Conservation (phyloP, 805 yeast species). For the Metschnikowia aberdeeniae region DNA sequence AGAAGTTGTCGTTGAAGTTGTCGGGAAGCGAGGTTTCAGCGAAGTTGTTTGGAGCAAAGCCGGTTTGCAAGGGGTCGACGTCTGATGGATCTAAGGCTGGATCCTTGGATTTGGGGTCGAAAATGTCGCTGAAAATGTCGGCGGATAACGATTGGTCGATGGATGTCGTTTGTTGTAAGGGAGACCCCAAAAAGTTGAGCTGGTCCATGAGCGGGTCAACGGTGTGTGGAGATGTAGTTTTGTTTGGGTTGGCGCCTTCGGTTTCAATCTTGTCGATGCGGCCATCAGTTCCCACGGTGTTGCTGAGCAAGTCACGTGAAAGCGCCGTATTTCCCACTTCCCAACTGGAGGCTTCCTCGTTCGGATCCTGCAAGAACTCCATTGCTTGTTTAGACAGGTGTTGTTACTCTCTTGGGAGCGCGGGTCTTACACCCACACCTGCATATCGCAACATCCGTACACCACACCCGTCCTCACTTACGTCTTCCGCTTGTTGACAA, state of each 20-base stretch:
- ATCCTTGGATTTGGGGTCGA: conserved; percentile 1
- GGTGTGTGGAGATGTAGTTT: not conserved
- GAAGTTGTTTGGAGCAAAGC: not conserved
- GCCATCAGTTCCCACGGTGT: too few relatives aligned
- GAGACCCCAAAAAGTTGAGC: conserved; percentile 17
- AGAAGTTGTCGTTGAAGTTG: conserved; percentile 1
- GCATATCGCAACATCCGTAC: not conserved
- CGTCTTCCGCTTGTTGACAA: conserved; percentile 46
- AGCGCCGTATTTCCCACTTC: not conserved
- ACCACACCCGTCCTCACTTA: not conserved
- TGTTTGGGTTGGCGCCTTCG: too few relatives aligned
- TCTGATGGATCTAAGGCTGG: conserved; percentile 4
- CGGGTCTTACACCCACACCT: not conserved
- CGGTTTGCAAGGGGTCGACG: conserved; percentile 16
- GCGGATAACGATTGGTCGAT: conserved; percentile 7
- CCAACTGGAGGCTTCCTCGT: conserved; percentile 8
- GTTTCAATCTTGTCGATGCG: too few relatives aligned
- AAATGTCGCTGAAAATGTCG: not conserved
- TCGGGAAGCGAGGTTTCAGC: too few relatives aligned
- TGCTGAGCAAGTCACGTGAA: too few relatives aligned
- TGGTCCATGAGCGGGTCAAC: conserved; percentile 16
- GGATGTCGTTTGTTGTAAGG: conserved; percentile 11
- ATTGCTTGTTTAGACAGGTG: conserved; percentile 1
- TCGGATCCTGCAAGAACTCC: conserved; percentile 12
- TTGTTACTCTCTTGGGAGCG: not conserved